Evolutionary conservation across 805 yeast genomes (phyloP).

Genomic region (Wickerhamomyces bovis): DNA sequence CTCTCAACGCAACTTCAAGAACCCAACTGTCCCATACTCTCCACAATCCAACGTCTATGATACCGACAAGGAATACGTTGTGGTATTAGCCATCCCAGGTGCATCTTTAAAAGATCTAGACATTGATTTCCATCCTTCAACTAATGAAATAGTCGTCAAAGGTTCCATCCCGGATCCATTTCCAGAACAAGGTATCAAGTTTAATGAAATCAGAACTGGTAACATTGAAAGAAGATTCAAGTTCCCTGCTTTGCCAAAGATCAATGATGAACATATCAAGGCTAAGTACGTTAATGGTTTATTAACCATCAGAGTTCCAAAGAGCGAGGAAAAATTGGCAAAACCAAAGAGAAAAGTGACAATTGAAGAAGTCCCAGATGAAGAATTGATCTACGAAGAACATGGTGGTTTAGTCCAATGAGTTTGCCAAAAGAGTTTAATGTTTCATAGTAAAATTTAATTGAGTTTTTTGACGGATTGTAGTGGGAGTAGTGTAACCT

Average conservation of each 20-base stretch:
- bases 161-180: conserved; percentile 34
- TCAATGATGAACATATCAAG: conserved; percentile 46
- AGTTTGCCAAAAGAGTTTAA: neutral
- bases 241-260: conserved; percentile 47
- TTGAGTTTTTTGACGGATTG: neutral
- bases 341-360: conserved; percentile 39
- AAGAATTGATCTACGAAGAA: conserved; percentile 36
- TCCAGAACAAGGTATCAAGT: conserved; percentile 26
- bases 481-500: no score
- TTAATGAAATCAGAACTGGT: conserved; percentile 52
- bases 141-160: conserved; percentile 45
- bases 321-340: conserved; percentile 29
- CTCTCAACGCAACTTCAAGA: conserved; percentile 20
- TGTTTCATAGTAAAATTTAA: neutral
- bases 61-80: conserved; percentile 36
- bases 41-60: conserved; percentile 59
- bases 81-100: conserved; percentile 54
- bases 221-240: conserved; percentile 51
- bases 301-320: conserved; percentile 47
- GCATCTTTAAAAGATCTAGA: conserved; percentile 46
- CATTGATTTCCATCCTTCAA: conserved; percentile 54
- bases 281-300: conserved; percentile 52
- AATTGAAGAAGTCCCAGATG: conserved; percentile 45
- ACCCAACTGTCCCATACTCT: conserved; percentile 41
- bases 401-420: conserved; percentile 17